Base-by-base conservation (phyloP, 2,329 filamentous ascomycete species). In the Venturia pyrina region DNA sequence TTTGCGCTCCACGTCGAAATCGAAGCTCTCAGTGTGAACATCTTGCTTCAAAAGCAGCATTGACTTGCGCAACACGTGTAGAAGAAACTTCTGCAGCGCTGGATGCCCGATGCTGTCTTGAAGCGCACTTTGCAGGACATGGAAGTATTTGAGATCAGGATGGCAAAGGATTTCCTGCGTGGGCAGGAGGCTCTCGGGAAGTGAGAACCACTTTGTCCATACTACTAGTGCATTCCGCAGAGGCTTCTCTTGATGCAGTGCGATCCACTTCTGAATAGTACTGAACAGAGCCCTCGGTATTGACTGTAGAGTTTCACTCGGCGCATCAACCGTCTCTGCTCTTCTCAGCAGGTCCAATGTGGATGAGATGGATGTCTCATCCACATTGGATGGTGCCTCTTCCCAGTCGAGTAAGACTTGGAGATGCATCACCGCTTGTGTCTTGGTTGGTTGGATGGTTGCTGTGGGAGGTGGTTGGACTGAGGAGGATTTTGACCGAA, bases 1-100 rank as follows among this genome's bases (percentile, higher is more conserved):
- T 50, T 70, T 67, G 19, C 66, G 65, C 4, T 66, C 67, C 1
- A 44, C 24, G 19, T 32, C 64, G 57, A 46, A 66, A 15, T 44
- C 15, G n/a, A 66, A 21, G 28, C 21, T n/a, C 62, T 37, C 17
- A 10, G 28, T 19, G 10, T 63, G 34, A 7, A 66, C 41, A 28
- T 62, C 24, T 10, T 63, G 37, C 11, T 48, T 19, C n/a, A 66
- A 17, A 28, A 66, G 56, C 44, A 34, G 40, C 19, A 66, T 48
- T 37, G 64, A 66, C 15, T 24, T 32, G 17, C 59, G 40, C 59
- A 66, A 40, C 5, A 66, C 53, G 19, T 64, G 41, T 11, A 64
- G 13, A 3, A 41, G 24, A 6, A 32, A 56, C n/a, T 50, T 64
- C 44, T 64, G 62, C 28, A 48, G 11, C 5, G 40, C 44, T 48